phyloP scores from a whole-genome alignment of 495 filamentous ascomycete species.

The Daldinia childiae region DNA sequence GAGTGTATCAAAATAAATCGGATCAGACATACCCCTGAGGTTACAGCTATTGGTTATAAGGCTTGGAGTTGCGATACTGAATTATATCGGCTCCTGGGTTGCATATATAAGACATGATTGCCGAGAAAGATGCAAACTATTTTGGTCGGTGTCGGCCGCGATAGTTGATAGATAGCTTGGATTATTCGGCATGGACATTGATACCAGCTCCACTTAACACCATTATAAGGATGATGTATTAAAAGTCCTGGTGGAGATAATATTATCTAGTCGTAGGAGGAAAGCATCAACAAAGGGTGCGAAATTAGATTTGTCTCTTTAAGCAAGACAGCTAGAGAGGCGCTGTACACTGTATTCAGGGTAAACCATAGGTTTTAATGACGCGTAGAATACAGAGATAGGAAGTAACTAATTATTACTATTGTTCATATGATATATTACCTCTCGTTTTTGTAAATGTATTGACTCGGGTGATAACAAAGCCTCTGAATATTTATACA shows the following conservation, averaged over 20 bases:
- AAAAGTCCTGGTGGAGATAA: background rate
- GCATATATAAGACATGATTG: background rate
- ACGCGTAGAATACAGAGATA: slow-evolving; percentile 2
- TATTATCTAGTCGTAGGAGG: background rate
- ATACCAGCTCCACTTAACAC: background rate
- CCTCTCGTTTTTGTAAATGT: background rate
- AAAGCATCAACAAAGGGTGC: background rate
- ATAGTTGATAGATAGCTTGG: background rate
- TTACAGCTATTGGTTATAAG: slow-evolving; percentile 13
- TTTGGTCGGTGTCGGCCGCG: background rate
- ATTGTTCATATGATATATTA: background rate
- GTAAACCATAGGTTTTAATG: background rate
- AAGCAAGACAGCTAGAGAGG: background rate
- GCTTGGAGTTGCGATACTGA: background rate
- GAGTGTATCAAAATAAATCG: slow-evolving; percentile 13
- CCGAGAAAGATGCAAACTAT: background rate
- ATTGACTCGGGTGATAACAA: no score
- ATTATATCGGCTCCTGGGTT: background rate
- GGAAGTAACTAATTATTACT: slow-evolving; percentile 6
- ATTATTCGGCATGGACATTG: background rate
- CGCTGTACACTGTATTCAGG: slow-evolving; percentile 1
- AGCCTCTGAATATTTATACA: no score
- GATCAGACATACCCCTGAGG: slow-evolving; percentile 15
- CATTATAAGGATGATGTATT: background rate
- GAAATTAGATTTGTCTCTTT: background rate